Evolutionary conservation across 129 eudicot species (phyloP), one percentile per base, ranked within the genome.

Genomic region (Dittrichia graveolens): DNA sequence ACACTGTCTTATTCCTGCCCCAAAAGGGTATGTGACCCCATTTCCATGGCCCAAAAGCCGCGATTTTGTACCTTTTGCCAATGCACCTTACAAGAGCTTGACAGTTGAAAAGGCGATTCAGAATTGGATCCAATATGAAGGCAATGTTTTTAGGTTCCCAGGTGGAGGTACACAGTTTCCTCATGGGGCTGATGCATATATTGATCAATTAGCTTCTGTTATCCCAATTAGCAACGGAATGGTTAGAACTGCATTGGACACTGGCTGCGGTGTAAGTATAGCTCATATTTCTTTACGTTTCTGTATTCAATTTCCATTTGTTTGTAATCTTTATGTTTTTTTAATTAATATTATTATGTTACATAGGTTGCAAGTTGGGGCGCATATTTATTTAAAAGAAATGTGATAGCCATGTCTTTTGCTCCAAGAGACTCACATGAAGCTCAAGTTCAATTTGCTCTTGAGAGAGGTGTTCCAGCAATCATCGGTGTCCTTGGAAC

Each of bases 131-230:
- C 93, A 84, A 69, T 84, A 84, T 57, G 93, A 87, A 76, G 93
- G 89, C n/a, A 49, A 82, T 61, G 87, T 87, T 7, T 84, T 87
- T 65, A 73, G 93, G 77, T 87, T 87, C 67, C 93, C 93, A 3
- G 93, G 93, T 73, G 93, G 93, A 4, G 93, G 93, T 55, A 87
- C 93, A 46, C 93, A 87, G 79, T 87, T 87, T 73, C 92, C 92
- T 81, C 89, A 87, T 69, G 92, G 92, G 24, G 92, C 89, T 4
- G 89, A 87, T 84, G 85, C 87, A 1, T 87, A 87, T 74, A 87
- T 87, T 63, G 84, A 87, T 69, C 83, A 87, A 40, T 68, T 87
- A 65, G 93, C 89, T 45, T 84, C 89, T 38, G 87, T 84, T 47
- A 87, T 87, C 62, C 93, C 93, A 46, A 75, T 87, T 12, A 81